A percentile compares a stretch with the other conserved stretches of the same genome.
Conservation (phyloP, 129 eudicot genomes). For the Flaveria trinervia region DNA sequence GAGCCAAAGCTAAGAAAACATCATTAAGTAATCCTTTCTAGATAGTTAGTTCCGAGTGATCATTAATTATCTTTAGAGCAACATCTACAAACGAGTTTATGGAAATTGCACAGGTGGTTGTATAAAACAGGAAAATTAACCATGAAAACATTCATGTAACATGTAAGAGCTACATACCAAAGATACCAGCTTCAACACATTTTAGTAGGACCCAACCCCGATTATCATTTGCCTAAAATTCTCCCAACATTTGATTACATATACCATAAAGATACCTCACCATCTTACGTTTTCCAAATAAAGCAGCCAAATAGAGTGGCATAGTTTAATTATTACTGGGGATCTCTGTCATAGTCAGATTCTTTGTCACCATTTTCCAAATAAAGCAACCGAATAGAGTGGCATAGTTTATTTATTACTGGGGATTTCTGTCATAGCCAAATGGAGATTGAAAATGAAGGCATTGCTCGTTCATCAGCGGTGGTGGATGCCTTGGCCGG, state of each 20-base stretch:
- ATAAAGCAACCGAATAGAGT: too few relatives aligned
- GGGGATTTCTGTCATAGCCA: too few relatives aligned
- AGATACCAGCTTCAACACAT: constrained; percentile 37
- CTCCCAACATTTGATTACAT: constrained; percentile 7
- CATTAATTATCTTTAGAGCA: constrained; percentile 36
- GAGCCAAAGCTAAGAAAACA: constrained; percentile 42
- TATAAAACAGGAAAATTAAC: too few relatives aligned
- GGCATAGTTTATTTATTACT: too few relatives aligned
- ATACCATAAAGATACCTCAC: constrained; percentile 37
- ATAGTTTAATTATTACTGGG: constrained; percentile 22
- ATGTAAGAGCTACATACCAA: constrained; percentile 21
- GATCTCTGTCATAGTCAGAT: constrained; percentile 5
- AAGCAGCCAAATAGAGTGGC: constrained; percentile 48
- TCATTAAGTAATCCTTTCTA: constrained; percentile 36
- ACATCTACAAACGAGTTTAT: constrained; percentile 35
- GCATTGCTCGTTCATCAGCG: too few relatives aligned
- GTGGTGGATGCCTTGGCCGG: too few relatives aligned
- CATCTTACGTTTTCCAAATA: constrained; percentile 45
- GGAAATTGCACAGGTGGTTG: not conserved
- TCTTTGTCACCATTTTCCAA: constrained; percentile 35
- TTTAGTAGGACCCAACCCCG: constrained; percentile 35
- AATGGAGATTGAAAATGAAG: too few relatives aligned
- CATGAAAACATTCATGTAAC: too few relatives aligned
- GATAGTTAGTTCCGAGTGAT: constrained; percentile 24
- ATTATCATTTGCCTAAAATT: constrained; percentile 26